Evolutionary conservation across 176 grass and related monocot genomes (phyloP).

Genomic region (Saccharum spontaneum): DNA sequence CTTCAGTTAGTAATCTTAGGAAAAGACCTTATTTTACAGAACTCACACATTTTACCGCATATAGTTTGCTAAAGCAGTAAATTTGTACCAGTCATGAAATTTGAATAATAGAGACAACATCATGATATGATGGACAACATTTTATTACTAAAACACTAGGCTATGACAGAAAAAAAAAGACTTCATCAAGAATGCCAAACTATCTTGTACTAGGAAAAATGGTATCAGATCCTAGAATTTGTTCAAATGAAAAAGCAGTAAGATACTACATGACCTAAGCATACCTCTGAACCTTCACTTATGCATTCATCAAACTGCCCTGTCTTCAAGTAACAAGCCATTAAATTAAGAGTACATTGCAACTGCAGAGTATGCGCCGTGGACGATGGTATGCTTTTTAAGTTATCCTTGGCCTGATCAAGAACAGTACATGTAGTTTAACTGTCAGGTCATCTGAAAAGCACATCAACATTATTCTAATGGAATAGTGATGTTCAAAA

Average conservation of each 20-base stretch:
- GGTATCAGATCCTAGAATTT: background rate
- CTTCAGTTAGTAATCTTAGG: background rate
- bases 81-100: background rate
- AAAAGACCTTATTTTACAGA: background rate
- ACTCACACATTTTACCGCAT: background rate
- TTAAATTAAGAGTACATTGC: constrained; percentile 94
- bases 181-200: background rate
- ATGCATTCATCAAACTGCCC: constrained; percentile 77
- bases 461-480: background rate
- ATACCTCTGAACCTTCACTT: constrained; percentile 94
- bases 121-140: background rate
- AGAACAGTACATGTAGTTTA: constrained; percentile 21
- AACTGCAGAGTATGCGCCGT: constrained; percentile 57
- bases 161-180: background rate
- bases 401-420: constrained; percentile 86
- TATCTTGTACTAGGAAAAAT: background rate
- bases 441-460: constrained; percentile 6
- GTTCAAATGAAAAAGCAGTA: constrained; percentile 18
- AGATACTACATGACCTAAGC: constrained; percentile 20
- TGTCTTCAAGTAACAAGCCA: constrained; percentile 94
- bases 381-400: constrained; percentile 61
- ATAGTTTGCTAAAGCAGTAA: background rate
- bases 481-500: constrained; percentile 26
- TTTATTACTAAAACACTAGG: background rate
- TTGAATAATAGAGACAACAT: background rate